Evolutionary conservation across 352 stramenopile species (phyloP).

Genomic region (Phytophthora chlamydospora): DNA sequence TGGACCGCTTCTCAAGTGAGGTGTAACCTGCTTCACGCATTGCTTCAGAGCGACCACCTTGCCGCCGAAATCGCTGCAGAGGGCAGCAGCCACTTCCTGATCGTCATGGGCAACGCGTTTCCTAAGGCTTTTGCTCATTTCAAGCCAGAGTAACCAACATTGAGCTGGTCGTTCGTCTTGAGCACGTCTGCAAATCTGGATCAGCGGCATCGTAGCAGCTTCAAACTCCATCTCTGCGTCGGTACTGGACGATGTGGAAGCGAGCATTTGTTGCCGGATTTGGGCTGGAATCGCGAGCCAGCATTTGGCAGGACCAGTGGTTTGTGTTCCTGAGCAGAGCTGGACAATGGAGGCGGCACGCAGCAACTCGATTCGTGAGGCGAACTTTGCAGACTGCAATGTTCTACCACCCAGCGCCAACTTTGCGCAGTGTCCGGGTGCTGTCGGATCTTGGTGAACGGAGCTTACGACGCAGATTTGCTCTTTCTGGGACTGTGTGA

Average conservation of each 20-base stretch:
- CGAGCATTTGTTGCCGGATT: slow-evolving; percentile 36
- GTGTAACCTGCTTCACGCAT: slow-evolving; percentile 37
- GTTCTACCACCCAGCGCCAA: slow-evolving; percentile 32
- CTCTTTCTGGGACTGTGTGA: slow-evolving; percentile 38
- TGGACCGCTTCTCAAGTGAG: slow-evolving; percentile 15
- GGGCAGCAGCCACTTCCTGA: slow-evolving; percentile 2
- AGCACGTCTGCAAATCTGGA: slow-evolving; percentile 46
- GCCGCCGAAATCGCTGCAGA: slow-evolving; percentile 29
- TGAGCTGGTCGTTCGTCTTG: slow-evolving; percentile 32
- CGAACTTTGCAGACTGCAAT: slow-evolving; percentile 30
- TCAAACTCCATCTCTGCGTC: slow-evolving; percentile 1
- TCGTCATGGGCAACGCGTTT: slow-evolving; percentile 25
- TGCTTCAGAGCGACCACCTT: slow-evolving; percentile 29
- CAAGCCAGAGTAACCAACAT: slow-evolving; percentile 46
- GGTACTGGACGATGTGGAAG: neutral
- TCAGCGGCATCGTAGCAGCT: slow-evolving; percentile 20
- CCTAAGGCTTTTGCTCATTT: slow-evolving; percentile 30
- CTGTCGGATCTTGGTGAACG: slow-evolving; percentile 15
- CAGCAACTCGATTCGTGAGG: slow-evolving; percentile 29
- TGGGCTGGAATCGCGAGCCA: slow-evolving; percentile 43
- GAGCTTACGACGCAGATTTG: slow-evolving; percentile 25
- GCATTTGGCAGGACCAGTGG: slow-evolving; percentile 46
- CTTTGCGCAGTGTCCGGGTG: slow-evolving; percentile 36
- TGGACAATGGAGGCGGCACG: slow-evolving; percentile 29
- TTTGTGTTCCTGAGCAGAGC: slow-evolving; percentile 28